A percentile compares a stretch with the other conserved stretches of the same genome.
These are phyloP conservation scores for Spathaspora sp. DNA, from an alignment of 1,139 yeast genomes.

Conservation along the genomic window DNA sequence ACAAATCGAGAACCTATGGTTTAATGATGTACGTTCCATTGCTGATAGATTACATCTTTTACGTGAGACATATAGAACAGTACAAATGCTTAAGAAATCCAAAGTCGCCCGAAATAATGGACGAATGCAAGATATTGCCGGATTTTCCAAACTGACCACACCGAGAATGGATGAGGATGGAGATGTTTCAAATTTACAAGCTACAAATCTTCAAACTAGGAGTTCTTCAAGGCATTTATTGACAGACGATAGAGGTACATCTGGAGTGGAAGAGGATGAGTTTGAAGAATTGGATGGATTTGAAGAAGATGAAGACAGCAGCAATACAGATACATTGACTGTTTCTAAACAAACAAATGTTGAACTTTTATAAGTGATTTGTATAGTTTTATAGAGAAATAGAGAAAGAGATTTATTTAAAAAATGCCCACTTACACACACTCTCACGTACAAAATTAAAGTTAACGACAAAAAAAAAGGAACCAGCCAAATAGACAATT, in stretches of 20 bases:
- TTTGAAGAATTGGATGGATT: slow-evolving; percentile 4
- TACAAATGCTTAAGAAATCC: slow-evolving; percentile 24
- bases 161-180: neutral
- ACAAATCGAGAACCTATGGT: slow-evolving; percentile 24
- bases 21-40: slow-evolving; percentile 23
- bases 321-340: slow-evolving; percentile 14
- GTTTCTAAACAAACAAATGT: neutral
- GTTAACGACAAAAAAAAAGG: neutral
- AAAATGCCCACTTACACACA: no score
- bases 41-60: slow-evolving; percentile 30
- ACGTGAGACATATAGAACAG: slow-evolving; percentile 29
- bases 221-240: neutral
- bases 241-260: neutral
- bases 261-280: slow-evolving; percentile 3
- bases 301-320: slow-evolving; percentile 8
- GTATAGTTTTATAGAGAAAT: neutral
- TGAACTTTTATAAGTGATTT: neutral
- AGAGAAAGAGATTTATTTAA: neutral
- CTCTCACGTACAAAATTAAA: neutral
- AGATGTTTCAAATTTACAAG: neutral
- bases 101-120: slow-evolving; percentile 10
- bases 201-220: neutral
- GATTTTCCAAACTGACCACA: neutral
- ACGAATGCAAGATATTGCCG: neutral
- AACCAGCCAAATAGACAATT: neutral